Conservation (phyloP, 2,329 filamentous ascomycete genomes). For the Exophiala dermatitidis region DNA sequence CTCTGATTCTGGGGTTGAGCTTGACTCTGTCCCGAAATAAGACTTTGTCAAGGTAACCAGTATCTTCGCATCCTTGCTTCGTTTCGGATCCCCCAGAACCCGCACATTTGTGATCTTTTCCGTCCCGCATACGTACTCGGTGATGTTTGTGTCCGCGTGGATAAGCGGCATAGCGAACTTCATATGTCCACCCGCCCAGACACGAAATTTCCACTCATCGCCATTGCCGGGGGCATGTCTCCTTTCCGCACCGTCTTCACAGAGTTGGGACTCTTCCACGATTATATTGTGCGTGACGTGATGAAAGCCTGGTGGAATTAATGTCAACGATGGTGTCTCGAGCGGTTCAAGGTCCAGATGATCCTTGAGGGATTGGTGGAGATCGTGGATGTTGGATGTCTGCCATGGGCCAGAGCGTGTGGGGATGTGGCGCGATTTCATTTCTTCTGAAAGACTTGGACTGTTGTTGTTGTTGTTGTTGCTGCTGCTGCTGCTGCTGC, state of each 20-base stretch:
- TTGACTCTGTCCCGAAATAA: neutral
- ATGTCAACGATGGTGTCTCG: neutral
- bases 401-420: neutral
- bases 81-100: slow-evolving; percentile 44
- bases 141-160: slow-evolving; percentile 23
- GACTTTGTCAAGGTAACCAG: slow-evolving; percentile 41
- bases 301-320: slow-evolving; percentile 62
- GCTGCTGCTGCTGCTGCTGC: neutral
- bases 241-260: slow-evolving; percentile 74
- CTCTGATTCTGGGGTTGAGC: neutral
- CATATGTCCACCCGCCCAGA: slow-evolving; percentile 83
- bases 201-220: slow-evolving; percentile 61
- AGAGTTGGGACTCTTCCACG: slow-evolving; percentile 57
- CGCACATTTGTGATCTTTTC: slow-evolving; percentile 44
- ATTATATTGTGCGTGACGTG: slow-evolving; percentile 70
- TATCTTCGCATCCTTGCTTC: slow-evolving; percentile 44
- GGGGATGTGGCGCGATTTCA: slow-evolving; percentile 4
- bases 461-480: neutral
- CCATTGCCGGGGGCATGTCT: slow-evolving; percentile 66
- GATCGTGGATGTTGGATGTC: slow-evolving; percentile 2
- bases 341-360: slow-evolving; percentile 2
- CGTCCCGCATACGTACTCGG: slow-evolving; percentile 36
- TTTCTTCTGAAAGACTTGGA: neutral
- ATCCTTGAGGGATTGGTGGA: slow-evolving; percentile 2
- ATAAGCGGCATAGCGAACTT: slow-evolving; percentile 39